Conservation (phyloP, 2,329 filamentous ascomycete species). For the Hortaea werneckii region DNA sequence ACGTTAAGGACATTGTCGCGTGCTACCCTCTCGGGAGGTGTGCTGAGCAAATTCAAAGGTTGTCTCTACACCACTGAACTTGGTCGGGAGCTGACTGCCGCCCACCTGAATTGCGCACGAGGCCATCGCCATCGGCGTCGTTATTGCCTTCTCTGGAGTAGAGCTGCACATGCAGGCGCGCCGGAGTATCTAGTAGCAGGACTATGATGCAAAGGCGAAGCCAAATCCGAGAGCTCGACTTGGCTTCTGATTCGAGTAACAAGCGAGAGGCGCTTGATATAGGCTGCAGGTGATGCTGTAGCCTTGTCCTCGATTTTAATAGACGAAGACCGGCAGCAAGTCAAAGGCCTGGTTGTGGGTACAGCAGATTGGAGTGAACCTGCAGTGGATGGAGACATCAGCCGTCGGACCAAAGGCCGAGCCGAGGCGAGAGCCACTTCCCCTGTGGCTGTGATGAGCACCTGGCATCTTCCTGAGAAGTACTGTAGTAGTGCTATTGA, state of each 20-base stretch:
- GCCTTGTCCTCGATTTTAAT: not conserved
- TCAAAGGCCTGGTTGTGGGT: not conserved
- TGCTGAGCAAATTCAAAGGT: not conserved
- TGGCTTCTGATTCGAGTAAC: not conserved
- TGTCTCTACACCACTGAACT: not conserved
- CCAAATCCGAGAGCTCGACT: not conserved
- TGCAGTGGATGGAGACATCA: too few species aligned
- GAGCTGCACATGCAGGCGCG: not conserved
- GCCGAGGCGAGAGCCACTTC: not conserved
- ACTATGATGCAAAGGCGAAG: constrained; percentile 2
- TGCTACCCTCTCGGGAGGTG: not conserved
- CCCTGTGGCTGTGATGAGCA: not conserved
- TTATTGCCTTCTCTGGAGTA: not conserved
- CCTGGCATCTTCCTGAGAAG: not conserved
- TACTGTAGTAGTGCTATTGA: not conserved
- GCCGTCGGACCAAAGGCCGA: not conserved
- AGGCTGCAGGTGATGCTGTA: not conserved
- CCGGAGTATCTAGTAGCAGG: not conserved
- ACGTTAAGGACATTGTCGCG: not conserved
- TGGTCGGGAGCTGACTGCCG: not conserved
- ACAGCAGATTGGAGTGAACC: not conserved
- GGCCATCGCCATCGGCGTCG: not conserved
- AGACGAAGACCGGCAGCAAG: not conserved
- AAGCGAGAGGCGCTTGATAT: not conserved
- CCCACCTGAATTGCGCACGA: not conserved